Evolutionary conservation across 2,329 filamentous ascomycete species (phyloP), one percentile per base, ranked within the genome.

Genomic region (Pseudopyricularia cyperi): DNA sequence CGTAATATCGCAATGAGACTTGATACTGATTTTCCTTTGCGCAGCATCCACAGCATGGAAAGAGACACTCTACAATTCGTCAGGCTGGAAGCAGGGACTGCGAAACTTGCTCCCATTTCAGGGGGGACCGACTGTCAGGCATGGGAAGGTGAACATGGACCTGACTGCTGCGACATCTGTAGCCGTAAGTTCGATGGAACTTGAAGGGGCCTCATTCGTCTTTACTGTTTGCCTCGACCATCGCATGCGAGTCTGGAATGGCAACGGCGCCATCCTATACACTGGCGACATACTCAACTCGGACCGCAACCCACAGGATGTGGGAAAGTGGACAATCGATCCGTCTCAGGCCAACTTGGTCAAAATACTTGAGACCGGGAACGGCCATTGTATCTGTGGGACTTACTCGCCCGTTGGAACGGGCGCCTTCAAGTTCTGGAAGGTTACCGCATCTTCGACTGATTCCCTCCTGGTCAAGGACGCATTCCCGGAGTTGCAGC

Each of bases 401-500:
- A 91, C 89, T 8, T 95, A 89, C 66, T 96, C 90, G 11, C 91
- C 93, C 0, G 81, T 93, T 56, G 86, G 89, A 30, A 79, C 83
- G 39, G 87, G 93, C 34, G 85, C 91, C 63, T 97, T 98, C 75
- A 97, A 95, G 65, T 90, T 98, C 63, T 98, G 90, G 88, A 75
- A 71, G 57, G 68, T 81, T n/a, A 79, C 79, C 51, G 78, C 85
- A 17, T 79, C 82, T 57, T 79, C 83, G 51, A 77, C 77, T 58
- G 74, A 85, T 59, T 73, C 70, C 2, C 65, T 89, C 19, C 74
- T 82, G 8, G 73, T 94, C 14, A 77, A 81, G 56, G 88, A 94
- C 59, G 70, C 88, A 22, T 89, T 87, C 58, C 77, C 85, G 0
- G 72, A 76, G 11, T 62, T 70, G 7, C 71, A 75, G 12, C 71